Evolutionary conservation across 192 early-diverging fungal genomes (phyloP).

Genomic region (Gryganskiella cystojenkinii): DNA sequence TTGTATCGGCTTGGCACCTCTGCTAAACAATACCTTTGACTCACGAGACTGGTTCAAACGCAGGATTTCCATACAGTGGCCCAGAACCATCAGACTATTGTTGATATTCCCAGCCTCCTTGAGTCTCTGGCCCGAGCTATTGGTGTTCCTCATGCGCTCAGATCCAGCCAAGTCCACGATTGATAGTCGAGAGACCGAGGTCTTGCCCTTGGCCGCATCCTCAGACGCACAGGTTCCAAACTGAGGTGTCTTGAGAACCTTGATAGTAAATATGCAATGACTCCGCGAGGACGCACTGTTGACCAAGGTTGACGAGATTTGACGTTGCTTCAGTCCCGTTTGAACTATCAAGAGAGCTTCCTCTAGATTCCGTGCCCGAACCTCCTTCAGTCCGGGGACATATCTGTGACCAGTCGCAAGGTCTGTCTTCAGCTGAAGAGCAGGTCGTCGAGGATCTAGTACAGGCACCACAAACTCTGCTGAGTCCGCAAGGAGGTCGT

Average conservation of each 20-base stretch:
- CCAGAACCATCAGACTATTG: conserved; percentile 74
- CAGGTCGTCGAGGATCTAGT: conserved; percentile 22
- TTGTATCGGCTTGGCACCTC: no score
- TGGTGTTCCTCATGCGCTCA: conserved; percentile 69
- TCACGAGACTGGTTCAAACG: conserved; percentile 59
- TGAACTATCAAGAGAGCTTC: conserved; percentile 68
- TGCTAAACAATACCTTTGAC: conserved; percentile 41
- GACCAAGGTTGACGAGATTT: conserved; percentile 65
- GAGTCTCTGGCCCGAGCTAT: conserved; percentile 63
- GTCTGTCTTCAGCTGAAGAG: conserved; percentile 54
- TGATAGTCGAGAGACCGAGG: conserved; percentile 60
- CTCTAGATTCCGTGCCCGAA: conserved; percentile 63
- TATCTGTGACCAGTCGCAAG: conserved; percentile 59
- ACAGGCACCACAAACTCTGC: background rate
- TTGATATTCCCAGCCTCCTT: conserved; percentile 77
- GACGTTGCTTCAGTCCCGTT: conserved; percentile 67
- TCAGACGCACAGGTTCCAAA: conserved; percentile 55
- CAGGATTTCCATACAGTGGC: conserved; percentile 76
- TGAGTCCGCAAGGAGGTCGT: conserved; percentile 77
- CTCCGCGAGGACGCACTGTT: conserved; percentile 69
- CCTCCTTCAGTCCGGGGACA: conserved; percentile 69
- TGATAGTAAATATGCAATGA: conserved; percentile 76
- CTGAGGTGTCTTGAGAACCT: conserved; percentile 66
- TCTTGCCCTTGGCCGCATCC: conserved; percentile 49
- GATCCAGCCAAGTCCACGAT: conserved; percentile 80